phyloP scores from a whole-genome alignment of 2,329 filamentous ascomycete species.

The Pseudodiploospora longispora region DNA sequence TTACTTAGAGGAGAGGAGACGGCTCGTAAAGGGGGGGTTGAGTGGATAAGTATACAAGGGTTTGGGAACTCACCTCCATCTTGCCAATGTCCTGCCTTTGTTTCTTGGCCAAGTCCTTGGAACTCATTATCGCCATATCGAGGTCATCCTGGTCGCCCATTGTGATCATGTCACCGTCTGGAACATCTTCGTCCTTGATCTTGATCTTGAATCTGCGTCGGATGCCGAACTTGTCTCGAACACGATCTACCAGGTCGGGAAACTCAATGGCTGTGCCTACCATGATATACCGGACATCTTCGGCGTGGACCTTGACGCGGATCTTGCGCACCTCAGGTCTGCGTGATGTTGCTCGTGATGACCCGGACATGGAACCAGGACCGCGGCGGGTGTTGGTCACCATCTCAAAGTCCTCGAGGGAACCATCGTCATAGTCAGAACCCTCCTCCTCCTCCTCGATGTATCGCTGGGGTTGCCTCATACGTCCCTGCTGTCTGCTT shows the following conservation, averaged over 20 bases:
- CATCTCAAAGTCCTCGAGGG: constrained; percentile 76
- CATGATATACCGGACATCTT: constrained; percentile 91
- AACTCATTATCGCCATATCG: constrained; percentile 71
- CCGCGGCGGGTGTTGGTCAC: constrained; percentile 46
- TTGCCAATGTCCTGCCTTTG: constrained; percentile 79
- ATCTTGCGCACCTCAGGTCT: constrained; percentile 66
- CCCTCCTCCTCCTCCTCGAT: constrained; percentile 76
- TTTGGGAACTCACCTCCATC: constrained; percentile 67
- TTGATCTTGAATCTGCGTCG: constrained; percentile 78
- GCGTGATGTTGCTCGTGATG: constrained; percentile 47
- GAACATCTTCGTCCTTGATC: constrained; percentile 69
- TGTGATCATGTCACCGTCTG: constrained; percentile 85
- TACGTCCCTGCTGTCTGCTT: constrained; percentile 29
- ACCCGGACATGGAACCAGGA: constrained; percentile 37
- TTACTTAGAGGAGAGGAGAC: background rate
- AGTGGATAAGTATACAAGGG: background rate
- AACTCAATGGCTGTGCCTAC: constrained; percentile 66
- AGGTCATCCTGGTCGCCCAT: constrained; percentile 95
- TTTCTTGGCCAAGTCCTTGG: constrained; percentile 60
- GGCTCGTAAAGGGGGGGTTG: constrained; percentile 2
- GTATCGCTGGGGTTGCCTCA: constrained; percentile 47
- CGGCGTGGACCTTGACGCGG: constrained; percentile 83
- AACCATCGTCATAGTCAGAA: constrained; percentile 63
- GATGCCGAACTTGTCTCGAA: constrained; percentile 81
- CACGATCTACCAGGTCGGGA: constrained; percentile 66